Evolutionary conservation across 192 early-diverging fungal genomes (phyloP).

Genomic region (Borealophlyctis nickersoniae): DNA sequence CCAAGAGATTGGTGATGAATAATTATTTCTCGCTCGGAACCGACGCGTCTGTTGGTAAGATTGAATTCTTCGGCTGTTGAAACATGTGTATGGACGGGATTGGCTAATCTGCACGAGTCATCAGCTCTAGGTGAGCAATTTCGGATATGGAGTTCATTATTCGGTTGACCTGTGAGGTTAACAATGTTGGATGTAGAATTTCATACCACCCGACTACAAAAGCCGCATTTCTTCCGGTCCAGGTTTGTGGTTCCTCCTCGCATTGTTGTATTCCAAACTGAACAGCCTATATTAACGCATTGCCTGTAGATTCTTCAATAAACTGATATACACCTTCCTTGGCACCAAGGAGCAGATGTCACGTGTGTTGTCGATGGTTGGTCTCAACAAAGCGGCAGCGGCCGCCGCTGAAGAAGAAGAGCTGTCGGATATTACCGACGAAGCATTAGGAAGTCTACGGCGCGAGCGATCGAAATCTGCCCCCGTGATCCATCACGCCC

Average conservation of each 20-base stretch:
- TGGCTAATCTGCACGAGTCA: too few species aligned
- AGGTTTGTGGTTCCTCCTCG: not conserved
- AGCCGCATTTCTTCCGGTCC: constrained; percentile 29
- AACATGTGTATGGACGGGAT: too few species aligned
- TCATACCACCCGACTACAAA: constrained; percentile 17
- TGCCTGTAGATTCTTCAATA: constrained; percentile 20
- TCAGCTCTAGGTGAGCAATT: too few species aligned
- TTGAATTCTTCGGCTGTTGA: not conserved
- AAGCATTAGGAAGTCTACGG: constrained; percentile 2
- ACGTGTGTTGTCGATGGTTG: constrained; percentile 14
- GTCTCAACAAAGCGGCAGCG: too few species aligned
- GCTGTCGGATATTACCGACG: constrained; percentile 20
- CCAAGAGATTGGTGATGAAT: constrained; percentile 24
- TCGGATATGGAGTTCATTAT: too few species aligned
- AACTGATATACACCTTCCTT: constrained; percentile 26
- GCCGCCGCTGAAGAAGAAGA: too few species aligned
- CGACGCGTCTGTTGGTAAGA: constrained; percentile 23
- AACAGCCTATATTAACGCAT: not conserved
- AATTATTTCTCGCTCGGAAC: constrained; percentile 28
- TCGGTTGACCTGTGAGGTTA: too few species aligned
- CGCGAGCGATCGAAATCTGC: not conserved
- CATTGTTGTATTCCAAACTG: not conserved
- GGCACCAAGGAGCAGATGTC: constrained; percentile 21
- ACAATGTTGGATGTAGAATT: too few species aligned
- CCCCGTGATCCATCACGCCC: not conserved